Percentiles rank a stretch among this genome's conserved stretches.
Conservation (phyloP, 139 green algal genomes). For the Tetradesmus lagerheimii region DNA sequence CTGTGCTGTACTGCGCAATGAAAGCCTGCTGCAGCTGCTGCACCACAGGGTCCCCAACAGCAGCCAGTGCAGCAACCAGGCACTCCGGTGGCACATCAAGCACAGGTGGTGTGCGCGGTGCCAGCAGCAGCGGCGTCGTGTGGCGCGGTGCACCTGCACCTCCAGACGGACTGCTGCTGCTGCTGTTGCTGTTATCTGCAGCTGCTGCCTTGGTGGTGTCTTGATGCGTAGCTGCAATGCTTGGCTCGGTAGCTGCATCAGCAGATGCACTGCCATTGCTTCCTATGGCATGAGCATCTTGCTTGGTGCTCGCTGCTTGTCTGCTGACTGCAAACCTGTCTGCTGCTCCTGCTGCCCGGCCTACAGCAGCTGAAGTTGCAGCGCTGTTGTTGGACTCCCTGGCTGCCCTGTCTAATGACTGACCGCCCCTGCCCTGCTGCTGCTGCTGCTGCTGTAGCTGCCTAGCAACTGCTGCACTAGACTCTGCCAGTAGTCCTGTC, state of each 20-base stretch:
- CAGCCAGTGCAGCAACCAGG: conserved; percentile 16
- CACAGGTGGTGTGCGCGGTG: not conserved
- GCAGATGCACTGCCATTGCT: not conserved
- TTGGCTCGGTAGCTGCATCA: not conserved
- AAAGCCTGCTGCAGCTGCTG: conserved; percentile 60
- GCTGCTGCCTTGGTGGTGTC: not conserved
- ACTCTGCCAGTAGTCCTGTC: not conserved
- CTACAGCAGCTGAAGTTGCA: not conserved
- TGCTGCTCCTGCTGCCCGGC: no score
- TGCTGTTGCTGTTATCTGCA: not conserved
- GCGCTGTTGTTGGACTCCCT: not conserved
- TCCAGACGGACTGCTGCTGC: conserved; percentile 11
- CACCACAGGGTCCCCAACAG: conserved; percentile 34
- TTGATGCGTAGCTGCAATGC: not conserved
- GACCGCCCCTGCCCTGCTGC: not conserved
- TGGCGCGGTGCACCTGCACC: not conserved
- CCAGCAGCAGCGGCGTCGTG: conserved; percentile 33
- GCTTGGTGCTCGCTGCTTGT: not conserved
- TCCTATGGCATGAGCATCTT: not conserved
- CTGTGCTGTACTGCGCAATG: conserved; percentile 62
- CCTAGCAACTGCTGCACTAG: not conserved
- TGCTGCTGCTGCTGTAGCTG: conserved; percentile 7
- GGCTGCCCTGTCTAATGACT: not conserved
- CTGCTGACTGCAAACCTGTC: not conserved
- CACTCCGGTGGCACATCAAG: not conserved